Conservation (phyloP, 2,329 filamentous ascomycete species). For the Alternaria metachromatica region DNA sequence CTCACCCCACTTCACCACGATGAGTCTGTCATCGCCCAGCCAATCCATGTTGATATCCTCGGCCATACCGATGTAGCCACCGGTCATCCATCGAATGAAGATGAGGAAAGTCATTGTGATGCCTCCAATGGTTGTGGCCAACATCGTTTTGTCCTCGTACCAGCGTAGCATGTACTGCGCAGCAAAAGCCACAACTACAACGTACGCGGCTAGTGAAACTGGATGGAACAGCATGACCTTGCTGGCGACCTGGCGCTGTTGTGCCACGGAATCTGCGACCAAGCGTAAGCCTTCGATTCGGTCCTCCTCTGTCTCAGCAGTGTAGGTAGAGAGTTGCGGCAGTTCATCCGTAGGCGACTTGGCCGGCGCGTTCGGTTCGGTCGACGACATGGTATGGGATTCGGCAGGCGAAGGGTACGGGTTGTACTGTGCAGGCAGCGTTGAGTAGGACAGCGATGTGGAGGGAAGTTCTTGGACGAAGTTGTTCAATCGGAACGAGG, state of each 20-base stretch:
- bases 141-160: conserved; percentile 60
- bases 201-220: conserved; percentile 46
- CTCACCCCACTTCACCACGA: conserved; percentile 72
- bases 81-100: conserved; percentile 65
- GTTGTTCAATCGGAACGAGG: conserved; percentile 56
- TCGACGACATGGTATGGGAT: conserved; percentile 47
- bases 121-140: conserved; percentile 65
- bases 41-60: conserved; percentile 68
- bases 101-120: conserved; percentile 69
- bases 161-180: conserved; percentile 50
- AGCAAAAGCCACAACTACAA: conserved; percentile 50
- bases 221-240: conserved; percentile 58
- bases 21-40: conserved; percentile 58
- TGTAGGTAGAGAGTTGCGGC: conserved; percentile 68
- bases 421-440: conserved; percentile 47
- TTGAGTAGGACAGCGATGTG: conserved; percentile 54
- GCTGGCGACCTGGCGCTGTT: conserved; percentile 76
- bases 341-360: conserved; percentile 40
- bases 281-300: conserved; percentile 73
- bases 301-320: conserved; percentile 60
- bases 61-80: conserved; percentile 68
- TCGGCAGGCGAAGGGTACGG: conserved; percentile 46
- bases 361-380: conserved; percentile 30
- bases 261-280: conserved; percentile 80
- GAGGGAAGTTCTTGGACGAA: conserved; percentile 63